Percentiles rank a stretch among this genome's conserved stretches.
Evolutionary conservation across 805 yeast genomes (phyloP).

Genomic region (Saccharomyces jurei): DNA sequence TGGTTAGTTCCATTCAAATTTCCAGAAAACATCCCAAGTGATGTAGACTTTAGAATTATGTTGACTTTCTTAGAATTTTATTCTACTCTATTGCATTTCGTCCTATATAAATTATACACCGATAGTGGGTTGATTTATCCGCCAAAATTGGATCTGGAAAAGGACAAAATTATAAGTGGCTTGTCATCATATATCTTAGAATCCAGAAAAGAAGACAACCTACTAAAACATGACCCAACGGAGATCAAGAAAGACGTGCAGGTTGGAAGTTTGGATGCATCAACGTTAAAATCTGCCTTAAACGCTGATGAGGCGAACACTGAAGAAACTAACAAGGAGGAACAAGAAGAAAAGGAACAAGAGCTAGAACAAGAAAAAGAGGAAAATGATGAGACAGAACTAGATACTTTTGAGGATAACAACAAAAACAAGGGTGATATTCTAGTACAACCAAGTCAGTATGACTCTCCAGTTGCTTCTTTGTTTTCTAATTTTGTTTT

Average conservation of each 20-base stretch:
- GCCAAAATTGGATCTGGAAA: conserved; percentile 67
- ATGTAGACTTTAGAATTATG: conserved; percentile 95
- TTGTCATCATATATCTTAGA: conserved; percentile 75
- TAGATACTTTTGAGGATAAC: conserved; percentile 66
- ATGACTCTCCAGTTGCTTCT: conserved; percentile 50
- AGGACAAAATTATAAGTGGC: conserved; percentile 84
- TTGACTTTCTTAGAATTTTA: conserved; percentile 92
- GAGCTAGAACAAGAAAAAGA: conserved; percentile 30
- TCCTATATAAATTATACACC: conserved; percentile 73
- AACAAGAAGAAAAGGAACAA: conserved; percentile 30
- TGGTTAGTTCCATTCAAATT: conserved; percentile 97
- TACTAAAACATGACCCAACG: conserved; percentile 26
- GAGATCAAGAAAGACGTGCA: conserved; percentile 11
- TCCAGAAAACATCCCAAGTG: conserved; percentile 90
- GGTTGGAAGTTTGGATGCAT: conserved; percentile 29
- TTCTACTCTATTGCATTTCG: conserved; percentile 84
- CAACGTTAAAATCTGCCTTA: conserved; percentile 49
- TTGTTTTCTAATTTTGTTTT: conserved; percentile 71
- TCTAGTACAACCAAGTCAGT: conserved; percentile 62
- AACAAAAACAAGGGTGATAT: conserved; percentile 58
- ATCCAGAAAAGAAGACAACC: conserved; percentile 27
- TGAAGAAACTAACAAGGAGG: conserved; percentile 31
- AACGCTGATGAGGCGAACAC: conserved; percentile 33
- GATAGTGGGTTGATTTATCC: conserved; percentile 86
- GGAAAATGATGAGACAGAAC: conserved; percentile 38